Evolutionary conservation across 345 rosid genomes (phyloP).

Genomic region (Linum usitatissimum): DNA sequence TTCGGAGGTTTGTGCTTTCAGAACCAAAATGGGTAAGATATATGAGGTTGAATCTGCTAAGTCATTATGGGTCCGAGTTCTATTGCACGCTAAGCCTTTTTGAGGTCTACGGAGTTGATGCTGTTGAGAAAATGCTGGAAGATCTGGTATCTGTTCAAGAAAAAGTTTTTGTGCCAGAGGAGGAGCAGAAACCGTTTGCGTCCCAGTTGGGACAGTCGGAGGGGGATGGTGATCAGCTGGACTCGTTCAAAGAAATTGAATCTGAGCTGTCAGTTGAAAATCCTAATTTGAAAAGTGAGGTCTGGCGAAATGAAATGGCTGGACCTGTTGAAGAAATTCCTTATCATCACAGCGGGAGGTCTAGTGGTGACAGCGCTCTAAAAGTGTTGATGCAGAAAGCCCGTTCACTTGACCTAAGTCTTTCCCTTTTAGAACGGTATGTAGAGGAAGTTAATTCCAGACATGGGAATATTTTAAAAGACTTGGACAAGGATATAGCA

Average conservation of each 20-base stretch:
- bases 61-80: constrained; percentile 84
- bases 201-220: constrained; percentile 25
- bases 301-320: constrained; percentile 22
- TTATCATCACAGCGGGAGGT: constrained; percentile 69
- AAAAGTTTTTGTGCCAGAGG: constrained; percentile 23
- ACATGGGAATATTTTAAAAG: constrained; percentile 63
- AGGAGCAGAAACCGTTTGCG: constrained; percentile 28
- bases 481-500: constrained; percentile 48
- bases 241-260: constrained; percentile 25
- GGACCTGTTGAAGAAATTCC: constrained; percentile 57
- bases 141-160: constrained; percentile 71
- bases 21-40: constrained; percentile 88
- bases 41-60: constrained; percentile 55
- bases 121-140: constrained; percentile 86
- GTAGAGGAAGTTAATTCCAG: constrained; percentile 70
- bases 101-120: constrained; percentile 91
- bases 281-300: constrained; percentile 27
- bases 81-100: constrained; percentile 80
- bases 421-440: constrained; percentile 78
- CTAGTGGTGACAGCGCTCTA: constrained; percentile 90
- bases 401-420: constrained; percentile 62
- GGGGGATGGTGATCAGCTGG: constrained; percentile 30
- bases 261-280: constrained; percentile 25
- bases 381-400: constrained; percentile 93
- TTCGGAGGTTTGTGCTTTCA: constrained; percentile 52